These are phyloP conservation scores for Pistacia vera DNA, from an alignment of 345 rosid species.

Conservation along the genomic window DNA sequence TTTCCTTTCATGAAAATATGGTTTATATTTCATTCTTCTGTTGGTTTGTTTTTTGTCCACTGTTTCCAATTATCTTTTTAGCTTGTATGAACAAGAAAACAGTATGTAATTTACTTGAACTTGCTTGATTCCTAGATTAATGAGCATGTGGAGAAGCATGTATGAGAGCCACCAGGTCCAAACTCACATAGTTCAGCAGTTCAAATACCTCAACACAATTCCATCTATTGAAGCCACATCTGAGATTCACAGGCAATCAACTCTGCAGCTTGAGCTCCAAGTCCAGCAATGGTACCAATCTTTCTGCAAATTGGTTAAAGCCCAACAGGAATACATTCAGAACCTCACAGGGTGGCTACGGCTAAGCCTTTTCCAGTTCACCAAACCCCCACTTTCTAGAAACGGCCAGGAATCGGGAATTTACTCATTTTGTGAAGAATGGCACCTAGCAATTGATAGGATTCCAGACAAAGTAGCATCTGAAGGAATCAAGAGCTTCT, in stretches of 20 bases:
- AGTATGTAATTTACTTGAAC: neutral
- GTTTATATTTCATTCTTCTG: neutral
- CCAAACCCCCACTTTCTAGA: slow-evolving; percentile 54
- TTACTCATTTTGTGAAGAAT: slow-evolving; percentile 86
- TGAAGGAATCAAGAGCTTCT: slow-evolving; percentile 90
- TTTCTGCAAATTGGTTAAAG: slow-evolving; percentile 74
- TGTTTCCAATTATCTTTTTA: neutral
- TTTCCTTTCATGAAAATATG: neutral
- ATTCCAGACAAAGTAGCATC: slow-evolving; percentile 98
- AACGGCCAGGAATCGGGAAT: slow-evolving; percentile 65
- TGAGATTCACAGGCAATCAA: slow-evolving; percentile 87
- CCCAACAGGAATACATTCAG: slow-evolving; percentile 86
- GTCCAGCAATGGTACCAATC: slow-evolving; percentile 94
- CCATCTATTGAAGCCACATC: slow-evolving; percentile 90
- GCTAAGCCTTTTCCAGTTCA: slow-evolving; percentile 89
- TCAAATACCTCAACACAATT: slow-evolving; percentile 77
- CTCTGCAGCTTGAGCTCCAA: slow-evolving; percentile 90
- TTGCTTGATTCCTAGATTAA: slow-evolving; percentile 48
- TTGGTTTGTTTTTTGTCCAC: neutral
- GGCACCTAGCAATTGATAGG: slow-evolving; percentile 82
- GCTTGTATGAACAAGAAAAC: neutral
- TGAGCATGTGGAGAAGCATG: slow-evolving; percentile 99
- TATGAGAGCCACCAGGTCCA: slow-evolving; percentile 98
- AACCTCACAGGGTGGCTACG: slow-evolving; percentile 93
- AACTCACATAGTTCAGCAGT: slow-evolving; percentile 95